Base-by-base conservation (phyloP, 768 basidiomycete species). In the Naganishia onofrii region DNA sequence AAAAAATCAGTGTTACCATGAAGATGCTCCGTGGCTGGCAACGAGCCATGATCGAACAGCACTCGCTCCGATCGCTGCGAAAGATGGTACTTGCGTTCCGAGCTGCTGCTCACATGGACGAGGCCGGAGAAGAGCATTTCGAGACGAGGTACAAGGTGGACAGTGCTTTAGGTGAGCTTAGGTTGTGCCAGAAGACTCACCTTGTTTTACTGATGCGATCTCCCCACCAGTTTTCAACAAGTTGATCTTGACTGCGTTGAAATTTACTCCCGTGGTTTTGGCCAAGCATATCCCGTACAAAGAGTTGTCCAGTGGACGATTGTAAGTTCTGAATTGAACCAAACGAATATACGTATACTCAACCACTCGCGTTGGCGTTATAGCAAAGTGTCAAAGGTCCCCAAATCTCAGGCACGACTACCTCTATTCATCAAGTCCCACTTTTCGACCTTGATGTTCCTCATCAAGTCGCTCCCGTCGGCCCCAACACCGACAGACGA, bases 51-150 rank as follows among this genome's bases (percentile, higher is more conserved):
- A 83, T 99, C 13, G 88, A 94, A 93, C 88, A 92, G 82, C 87
- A 88, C 29, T 97, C 95, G 6, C 78, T 98, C 66, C 86, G 90
- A 68, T 88, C 92, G 0, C 83, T 98, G 48, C 84, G 92, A 69
- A 92, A 89, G 76, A 84, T 95, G 8, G 82, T 96, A 44, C 85
- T 94, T 36, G 95, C 93, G 0, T 98, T 98, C 85, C 87, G 94
- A 65, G 87, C 92, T 7, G 95, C 93, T 5, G 90, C 86, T 0
- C 87, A 91, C 76, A 89, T 92, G 86, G 92, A 96, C 76, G 90
- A 92, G 72, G 85, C 88, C 56, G 87, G 89, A 66, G 83, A 74
- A 21, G 75, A 79, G n/a, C 73, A 76, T 21, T 75, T 71, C 4
- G 78, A 87, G 42, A 83, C 90, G n/a, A 88, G 88, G 8, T 98